Evolutionary conservation across 116 monocot species (phyloP).

Genomic region (Posidonia oceanica): DNA sequence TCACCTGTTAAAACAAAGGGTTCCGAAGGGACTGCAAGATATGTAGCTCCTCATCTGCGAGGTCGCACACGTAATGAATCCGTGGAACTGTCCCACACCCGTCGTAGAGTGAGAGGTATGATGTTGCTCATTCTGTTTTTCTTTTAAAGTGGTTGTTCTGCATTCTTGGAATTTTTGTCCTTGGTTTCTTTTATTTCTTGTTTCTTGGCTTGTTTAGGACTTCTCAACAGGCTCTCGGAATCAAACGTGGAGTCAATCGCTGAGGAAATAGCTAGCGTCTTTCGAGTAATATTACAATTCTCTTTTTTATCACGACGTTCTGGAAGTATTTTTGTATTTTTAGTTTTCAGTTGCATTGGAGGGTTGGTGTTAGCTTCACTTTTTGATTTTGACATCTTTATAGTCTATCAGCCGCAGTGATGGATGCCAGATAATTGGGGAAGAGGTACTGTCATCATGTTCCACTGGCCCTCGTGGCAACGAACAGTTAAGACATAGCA

Average conservation of each 20-base stretch:
- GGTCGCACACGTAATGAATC: slow-evolving; percentile 28
- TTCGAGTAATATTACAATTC: slow-evolving; percentile 32
- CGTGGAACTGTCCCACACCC: slow-evolving; percentile 57
- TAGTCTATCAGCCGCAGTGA: slow-evolving; percentile 77
- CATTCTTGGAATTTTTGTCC: background rate
- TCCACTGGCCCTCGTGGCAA: slow-evolving; percentile 58
- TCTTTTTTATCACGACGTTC: background rate
- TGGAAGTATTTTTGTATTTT: background rate
- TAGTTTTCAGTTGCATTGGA: background rate
- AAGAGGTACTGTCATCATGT: slow-evolving; percentile 64
- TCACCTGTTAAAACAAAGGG: background rate
- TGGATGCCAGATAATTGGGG: slow-evolving; percentile 58
- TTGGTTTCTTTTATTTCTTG: background rate
- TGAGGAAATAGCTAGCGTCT: slow-evolving; percentile 54
- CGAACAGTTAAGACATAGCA: slow-evolving; percentile 61
- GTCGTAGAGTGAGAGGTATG: slow-evolving; percentile 67
- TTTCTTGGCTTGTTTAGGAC: slow-evolving; percentile 25
- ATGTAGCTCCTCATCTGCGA: slow-evolving; percentile 65
- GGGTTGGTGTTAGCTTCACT: background rate
- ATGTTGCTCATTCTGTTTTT: background rate
- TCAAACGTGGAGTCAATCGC: slow-evolving; percentile 82
- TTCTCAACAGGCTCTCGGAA: slow-evolving; percentile 75
- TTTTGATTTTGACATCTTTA: slow-evolving; percentile 10
- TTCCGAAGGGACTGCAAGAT: background rate
- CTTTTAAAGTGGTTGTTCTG: background rate